Percentiles rank a stretch among this genome's conserved stretches.
Evolutionary conservation across 768 basidiomycete species (phyloP).

Genomic region (Suillus subalutaceus): DNA sequence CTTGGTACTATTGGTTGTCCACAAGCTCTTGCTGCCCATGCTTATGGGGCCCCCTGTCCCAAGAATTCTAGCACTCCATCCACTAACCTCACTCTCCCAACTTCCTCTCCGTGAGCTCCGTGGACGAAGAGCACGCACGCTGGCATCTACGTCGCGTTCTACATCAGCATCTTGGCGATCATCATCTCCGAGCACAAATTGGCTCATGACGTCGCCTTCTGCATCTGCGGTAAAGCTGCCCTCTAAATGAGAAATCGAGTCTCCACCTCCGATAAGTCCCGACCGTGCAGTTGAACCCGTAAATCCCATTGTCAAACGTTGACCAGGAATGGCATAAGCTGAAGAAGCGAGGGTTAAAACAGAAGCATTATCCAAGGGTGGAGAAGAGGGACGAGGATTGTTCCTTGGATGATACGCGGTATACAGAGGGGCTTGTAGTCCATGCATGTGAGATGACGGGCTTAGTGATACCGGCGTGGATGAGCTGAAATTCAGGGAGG

Average conservation of each 20-base stretch:
- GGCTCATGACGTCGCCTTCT: conserved; percentile 61
- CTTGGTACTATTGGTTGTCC: conserved; percentile 62
- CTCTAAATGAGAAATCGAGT: conserved; percentile 75
- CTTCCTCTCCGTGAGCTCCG: conserved; percentile 85
- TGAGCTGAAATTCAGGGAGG: conserved; percentile 27
- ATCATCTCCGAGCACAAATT: conserved; percentile 68
- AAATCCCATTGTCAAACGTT: conserved; percentile 48
- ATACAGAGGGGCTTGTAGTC: conserved; percentile 82
- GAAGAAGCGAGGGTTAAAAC: conserved; percentile 92
- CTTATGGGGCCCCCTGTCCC: conserved; percentile 50
- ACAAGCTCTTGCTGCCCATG: conserved; percentile 56
- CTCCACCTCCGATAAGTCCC: conserved; percentile 52
- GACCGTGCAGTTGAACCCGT: conserved; percentile 50
- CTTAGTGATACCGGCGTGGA: conserved; percentile 36
- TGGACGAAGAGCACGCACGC: conserved; percentile 86
- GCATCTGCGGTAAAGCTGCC: conserved; percentile 59
- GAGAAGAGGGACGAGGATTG: conserved; percentile 91
- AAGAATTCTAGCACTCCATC: conserved; percentile 78
- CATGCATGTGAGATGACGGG: conserved; percentile 23
- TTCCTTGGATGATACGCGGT: conserved; percentile 93
- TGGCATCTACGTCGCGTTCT: conserved; percentile 78
- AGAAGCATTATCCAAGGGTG: conserved; percentile 91
- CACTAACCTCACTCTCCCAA: conserved; percentile 89
- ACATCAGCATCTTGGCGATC: conserved; percentile 54
- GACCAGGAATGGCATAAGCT: conserved; percentile 76